Percentiles rank a stretch among this genome's conserved stretches.
These are phyloP conservation scores for Aegle marmelos DNA, from an alignment of 345 rosid species.

Conservation along the genomic window DNA sequence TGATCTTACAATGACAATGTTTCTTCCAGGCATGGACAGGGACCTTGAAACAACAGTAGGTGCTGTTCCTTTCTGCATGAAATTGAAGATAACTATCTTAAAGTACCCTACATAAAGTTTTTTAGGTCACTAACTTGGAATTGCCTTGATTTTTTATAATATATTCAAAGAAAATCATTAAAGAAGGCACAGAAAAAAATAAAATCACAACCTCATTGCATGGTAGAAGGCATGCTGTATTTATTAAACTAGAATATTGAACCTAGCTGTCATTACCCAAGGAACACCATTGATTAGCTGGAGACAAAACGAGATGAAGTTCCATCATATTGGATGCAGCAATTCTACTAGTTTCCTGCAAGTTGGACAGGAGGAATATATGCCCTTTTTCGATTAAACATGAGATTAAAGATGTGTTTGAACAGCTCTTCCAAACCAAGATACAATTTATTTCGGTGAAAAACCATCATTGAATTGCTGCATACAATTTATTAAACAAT, in stretches of 20 bases:
- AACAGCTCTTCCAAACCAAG: background rate
- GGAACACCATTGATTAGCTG: background rate
- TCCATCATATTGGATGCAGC: background rate
- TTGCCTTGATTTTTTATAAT: background rate
- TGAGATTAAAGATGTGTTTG: background rate
- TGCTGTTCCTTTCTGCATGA: slow-evolving; percentile 54
- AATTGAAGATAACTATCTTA: slow-evolving; percentile 13
- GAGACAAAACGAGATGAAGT: background rate
- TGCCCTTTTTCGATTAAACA: background rate
- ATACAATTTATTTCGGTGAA: background rate
- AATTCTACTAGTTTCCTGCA: background rate
- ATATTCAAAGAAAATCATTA: background rate
- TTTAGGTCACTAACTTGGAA: background rate
- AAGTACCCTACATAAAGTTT: background rate
- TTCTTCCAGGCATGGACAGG: slow-evolving; percentile 65
- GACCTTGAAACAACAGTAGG: slow-evolving; percentile 68
- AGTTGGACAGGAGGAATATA: background rate
- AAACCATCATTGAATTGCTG: too few relatives aligned
- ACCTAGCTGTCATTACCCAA: background rate
- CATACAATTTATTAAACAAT: too few relatives aligned
- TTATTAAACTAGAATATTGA: background rate
- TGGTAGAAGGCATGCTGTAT: background rate
- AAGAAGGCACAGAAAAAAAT: background rate
- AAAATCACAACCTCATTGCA: background rate
- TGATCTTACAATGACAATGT: slow-evolving; percentile 74